Evolutionary conservation across 345 rosid species (phyloP).

Genomic region (Aquilaria yunnanensis): DNA sequence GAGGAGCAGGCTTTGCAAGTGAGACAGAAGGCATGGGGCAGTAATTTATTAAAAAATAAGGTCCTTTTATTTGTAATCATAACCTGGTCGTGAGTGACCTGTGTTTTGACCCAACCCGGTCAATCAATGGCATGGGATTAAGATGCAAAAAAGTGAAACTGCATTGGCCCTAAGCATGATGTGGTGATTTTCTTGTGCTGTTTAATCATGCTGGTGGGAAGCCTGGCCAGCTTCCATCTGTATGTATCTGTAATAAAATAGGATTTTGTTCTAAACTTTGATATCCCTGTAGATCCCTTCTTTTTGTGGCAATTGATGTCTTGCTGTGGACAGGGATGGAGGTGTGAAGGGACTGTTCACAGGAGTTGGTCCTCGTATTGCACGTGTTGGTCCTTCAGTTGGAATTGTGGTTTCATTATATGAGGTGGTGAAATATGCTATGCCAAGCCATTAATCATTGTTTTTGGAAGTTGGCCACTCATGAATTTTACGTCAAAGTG

Average conservation of each 20-base stretch:
- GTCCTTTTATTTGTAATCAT: background rate
- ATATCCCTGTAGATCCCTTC: background rate
- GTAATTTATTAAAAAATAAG: too few relatives aligned
- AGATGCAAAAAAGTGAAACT: too few relatives aligned
- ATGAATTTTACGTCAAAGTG: constrained; percentile 7
- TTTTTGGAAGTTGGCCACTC: constrained; percentile 4
- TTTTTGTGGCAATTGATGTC: background rate
- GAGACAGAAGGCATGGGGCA: too few relatives aligned
- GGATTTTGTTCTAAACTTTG: background rate
- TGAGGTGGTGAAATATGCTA: constrained; percentile 72
- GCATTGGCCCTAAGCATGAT: background rate
- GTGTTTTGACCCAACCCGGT: background rate
- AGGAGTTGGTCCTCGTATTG: constrained; percentile 92
- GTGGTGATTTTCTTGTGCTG: background rate
- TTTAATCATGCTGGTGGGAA: background rate
- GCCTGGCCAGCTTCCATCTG: background rate
- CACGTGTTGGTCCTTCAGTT: constrained; percentile 89
- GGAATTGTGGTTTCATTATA: constrained; percentile 93
- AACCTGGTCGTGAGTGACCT: background rate
- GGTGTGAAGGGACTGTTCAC: constrained; percentile 80
- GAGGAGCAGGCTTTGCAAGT: too few relatives aligned
- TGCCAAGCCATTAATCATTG: constrained; percentile 40
- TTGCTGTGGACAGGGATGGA: constrained; percentile 52
- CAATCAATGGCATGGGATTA: too few relatives aligned
- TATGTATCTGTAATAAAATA: background rate